A percentile compares a stretch with the other conserved stretches of the same genome.
phyloP scores from a whole-genome alignment of 2,329 filamentous ascomycete species.

The Fusarium odoratissimum region DNA sequence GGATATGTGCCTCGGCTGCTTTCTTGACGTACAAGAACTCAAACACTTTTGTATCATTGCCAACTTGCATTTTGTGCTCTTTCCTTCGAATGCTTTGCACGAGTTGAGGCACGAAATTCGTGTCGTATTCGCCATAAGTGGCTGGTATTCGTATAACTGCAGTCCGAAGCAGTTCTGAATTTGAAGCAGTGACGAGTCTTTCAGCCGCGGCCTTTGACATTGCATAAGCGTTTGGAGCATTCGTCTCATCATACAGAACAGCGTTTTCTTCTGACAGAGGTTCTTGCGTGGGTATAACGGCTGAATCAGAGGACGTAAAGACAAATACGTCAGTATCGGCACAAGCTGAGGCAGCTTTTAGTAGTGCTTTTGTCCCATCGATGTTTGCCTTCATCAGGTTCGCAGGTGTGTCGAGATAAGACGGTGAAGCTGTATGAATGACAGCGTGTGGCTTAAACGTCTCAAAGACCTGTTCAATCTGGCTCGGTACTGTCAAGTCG shows the following conservation, averaged over 20 bases:
- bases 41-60: background rate
- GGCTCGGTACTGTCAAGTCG: background rate
- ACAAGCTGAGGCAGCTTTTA: background rate
- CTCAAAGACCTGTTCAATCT: background rate
- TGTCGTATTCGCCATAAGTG: background rate
- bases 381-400: background rate
- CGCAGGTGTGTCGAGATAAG: background rate
- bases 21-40: conserved; percentile 3
- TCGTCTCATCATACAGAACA: background rate
- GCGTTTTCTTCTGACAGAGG: background rate
- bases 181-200: background rate
- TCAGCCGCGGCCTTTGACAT: background rate
- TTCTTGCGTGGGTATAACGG: background rate
- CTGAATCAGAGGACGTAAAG: background rate
- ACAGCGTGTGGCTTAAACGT: background rate
- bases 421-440: background rate
- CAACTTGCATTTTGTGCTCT: conserved; percentile 8
- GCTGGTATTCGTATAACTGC: background rate
- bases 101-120: background rate
- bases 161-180: background rate
- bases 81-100: background rate
- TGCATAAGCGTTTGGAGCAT: background rate
- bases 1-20: background rate
- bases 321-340: background rate
- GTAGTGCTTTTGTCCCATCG: background rate